A percentile compares a stretch with the other conserved stretches of the same genome.
Evolutionary conservation across 768 basidiomycete species (phyloP).

Genomic region (Psilocybe subaeruginosa): DNA sequence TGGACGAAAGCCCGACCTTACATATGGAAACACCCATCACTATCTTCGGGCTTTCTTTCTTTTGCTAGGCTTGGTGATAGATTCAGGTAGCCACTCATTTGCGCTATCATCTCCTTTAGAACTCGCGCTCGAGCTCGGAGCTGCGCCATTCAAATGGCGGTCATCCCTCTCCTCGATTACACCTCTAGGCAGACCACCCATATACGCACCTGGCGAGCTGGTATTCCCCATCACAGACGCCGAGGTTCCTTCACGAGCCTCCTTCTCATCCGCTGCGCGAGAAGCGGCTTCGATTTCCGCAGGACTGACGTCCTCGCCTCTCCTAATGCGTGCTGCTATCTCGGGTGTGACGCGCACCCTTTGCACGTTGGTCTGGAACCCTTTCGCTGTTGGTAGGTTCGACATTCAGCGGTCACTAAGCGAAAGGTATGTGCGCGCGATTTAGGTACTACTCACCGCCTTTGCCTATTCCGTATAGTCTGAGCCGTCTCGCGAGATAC

Average conservation of each 20-base stretch:
- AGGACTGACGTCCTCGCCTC: conserved; percentile 55
- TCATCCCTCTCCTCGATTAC: conserved; percentile 28
- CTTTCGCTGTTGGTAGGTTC: conserved; percentile 39
- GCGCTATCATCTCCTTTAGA: conserved; percentile 23
- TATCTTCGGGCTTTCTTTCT: conserved; percentile 34
- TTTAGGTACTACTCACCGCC: conserved; percentile 40
- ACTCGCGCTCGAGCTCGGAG: conserved; percentile 7
- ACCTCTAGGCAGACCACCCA: conserved; percentile 17
- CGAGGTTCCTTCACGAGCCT: conserved; percentile 18
- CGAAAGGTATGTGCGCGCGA: background rate
- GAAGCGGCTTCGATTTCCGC: conserved; percentile 54
- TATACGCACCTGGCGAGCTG: conserved; percentile 14
- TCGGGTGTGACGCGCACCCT: conserved; percentile 55
- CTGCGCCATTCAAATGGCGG: conserved; percentile 18
- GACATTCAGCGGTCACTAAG: background rate
- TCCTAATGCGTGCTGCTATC: conserved; percentile 52
- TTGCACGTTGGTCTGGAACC: conserved; percentile 58
- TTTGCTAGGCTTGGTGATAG: conserved; percentile 46
- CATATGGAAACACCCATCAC: background rate
- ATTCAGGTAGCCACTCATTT: conserved; percentile 58
- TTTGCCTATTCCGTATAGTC: conserved; percentile 56
- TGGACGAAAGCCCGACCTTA: too few species aligned
- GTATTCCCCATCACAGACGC: conserved; percentile 3
- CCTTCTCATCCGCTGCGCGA: conserved; percentile 41
- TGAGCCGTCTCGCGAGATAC: conserved; percentile 48